Conservation (phyloP, 2,329 filamentous ascomycete genomes). For the Polychaeton citri region DNA sequence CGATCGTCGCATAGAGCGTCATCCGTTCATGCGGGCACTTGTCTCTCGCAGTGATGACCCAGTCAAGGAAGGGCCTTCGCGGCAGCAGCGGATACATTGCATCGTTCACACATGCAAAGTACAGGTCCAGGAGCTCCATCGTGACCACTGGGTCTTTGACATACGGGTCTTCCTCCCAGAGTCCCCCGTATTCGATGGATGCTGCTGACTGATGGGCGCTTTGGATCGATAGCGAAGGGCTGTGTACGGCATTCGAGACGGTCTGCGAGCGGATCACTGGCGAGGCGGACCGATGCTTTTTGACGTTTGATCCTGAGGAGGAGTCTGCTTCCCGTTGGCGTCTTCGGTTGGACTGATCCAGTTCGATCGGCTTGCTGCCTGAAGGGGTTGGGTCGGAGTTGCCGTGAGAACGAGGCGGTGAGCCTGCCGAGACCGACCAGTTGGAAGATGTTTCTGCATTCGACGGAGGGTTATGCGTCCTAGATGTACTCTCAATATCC, state of each 20-base stretch:
- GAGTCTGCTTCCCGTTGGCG: slow-evolving; percentile 11
- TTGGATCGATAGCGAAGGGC: neutral
- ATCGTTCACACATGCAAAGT: slow-evolving; percentile 44
- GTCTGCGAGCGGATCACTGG: slow-evolving; percentile 4
- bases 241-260: neutral
- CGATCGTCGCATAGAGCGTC: slow-evolving; percentile 47
- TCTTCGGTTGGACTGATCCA: slow-evolving; percentile 16
- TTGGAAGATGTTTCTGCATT: slow-evolving; percentile 9
- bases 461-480: slow-evolving; percentile 9
- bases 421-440: slow-evolving; percentile 12
- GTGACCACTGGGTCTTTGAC: slow-evolving; percentile 36
- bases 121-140: slow-evolving; percentile 40
- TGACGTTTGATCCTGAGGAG: slow-evolving; percentile 9
- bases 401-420: slow-evolving; percentile 3
- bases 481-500: slow-evolving; percentile 11
- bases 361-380: slow-evolving; percentile 2
- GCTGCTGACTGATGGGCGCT: neutral
- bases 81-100: slow-evolving; percentile 45
- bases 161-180: slow-evolving; percentile 38
- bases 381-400: slow-evolving; percentile 6
- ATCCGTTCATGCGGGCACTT: slow-evolving; percentile 36
- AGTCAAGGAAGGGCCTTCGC: slow-evolving; percentile 37
- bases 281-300: slow-evolving; percentile 19
- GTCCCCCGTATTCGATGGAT: neutral
- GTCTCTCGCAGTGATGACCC: slow-evolving; percentile 40